Conservation (phyloP, 129 eudicot genomes). For the Artemisia argyi region DNA sequence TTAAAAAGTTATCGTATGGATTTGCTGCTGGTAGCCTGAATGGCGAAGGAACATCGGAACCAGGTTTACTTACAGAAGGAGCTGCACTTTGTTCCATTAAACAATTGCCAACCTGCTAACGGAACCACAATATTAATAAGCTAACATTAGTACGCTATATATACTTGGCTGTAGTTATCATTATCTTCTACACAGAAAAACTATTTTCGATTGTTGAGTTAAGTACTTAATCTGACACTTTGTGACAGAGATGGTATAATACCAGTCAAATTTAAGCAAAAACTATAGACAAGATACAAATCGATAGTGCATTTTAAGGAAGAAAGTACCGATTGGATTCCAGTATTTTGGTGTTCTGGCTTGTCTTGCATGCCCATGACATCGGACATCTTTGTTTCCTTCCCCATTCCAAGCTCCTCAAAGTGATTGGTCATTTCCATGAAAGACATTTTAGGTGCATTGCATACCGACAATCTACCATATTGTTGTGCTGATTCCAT, state of each 20-base stretch:
- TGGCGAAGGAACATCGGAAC: conserved; percentile 26
- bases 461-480: conserved; percentile 46
- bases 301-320: not conserved
- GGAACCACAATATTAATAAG: not conserved
- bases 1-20: conserved; percentile 78
- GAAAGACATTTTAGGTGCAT: conserved; percentile 57
- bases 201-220: not conserved
- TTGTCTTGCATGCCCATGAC: conserved; percentile 35
- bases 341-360: conserved; percentile 25
- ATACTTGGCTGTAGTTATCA: not conserved
- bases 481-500: conserved; percentile 64
- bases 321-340: conserved; percentile 25
- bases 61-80: conserved; percentile 38
- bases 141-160: not conserved
- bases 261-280: not conserved
- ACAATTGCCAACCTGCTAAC: conserved; percentile 21
- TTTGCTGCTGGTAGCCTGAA: conserved; percentile 65
- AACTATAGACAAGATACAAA: not conserved
- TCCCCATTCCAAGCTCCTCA: conserved; percentile 58
- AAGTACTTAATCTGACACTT: not conserved
- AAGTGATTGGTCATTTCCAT: conserved; percentile 71
- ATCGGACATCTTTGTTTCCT: conserved; percentile 57
- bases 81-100: conserved; percentile 26
- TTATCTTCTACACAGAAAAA: not conserved
- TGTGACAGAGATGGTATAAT: not conserved